Evolutionary conservation across 2,329 filamentous ascomycete genomes (phyloP).

Genomic region (Arthrobotrys sphaeroides): DNA sequence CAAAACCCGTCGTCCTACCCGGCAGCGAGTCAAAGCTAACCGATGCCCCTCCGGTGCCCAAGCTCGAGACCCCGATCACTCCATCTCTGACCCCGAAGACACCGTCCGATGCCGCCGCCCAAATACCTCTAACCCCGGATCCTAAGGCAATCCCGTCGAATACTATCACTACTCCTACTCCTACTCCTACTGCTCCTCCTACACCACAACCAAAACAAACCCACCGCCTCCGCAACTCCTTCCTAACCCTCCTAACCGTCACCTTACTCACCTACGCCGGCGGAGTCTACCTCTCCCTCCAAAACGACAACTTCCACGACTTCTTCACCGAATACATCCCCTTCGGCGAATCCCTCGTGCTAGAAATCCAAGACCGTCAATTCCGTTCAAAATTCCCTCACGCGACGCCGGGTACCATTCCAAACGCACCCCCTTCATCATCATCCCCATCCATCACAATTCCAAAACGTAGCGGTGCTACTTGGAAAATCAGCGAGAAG

Average conservation of each 20-base stretch:
- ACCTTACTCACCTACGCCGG: constrained; percentile 82
- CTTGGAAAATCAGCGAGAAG: constrained; percentile 56
- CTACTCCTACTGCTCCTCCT: constrained; percentile 62
- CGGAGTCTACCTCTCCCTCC: constrained; percentile 89
- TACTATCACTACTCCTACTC: constrained; percentile 61
- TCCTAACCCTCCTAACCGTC: constrained; percentile 79
- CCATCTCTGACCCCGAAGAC: constrained; percentile 58
- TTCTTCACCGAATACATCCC: constrained; percentile 98
- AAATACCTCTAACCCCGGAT: constrained; percentile 64
- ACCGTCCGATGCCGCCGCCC: constrained; percentile 64
- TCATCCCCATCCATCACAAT: constrained; percentile 57
- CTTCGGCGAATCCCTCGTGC: constrained; percentile 90
- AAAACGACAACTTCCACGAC: constrained; percentile 98
- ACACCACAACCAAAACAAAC: constrained; percentile 68
- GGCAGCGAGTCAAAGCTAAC: constrained; percentile 58
- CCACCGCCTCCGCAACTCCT: constrained; percentile 78
- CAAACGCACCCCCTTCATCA: constrained; percentile 64
- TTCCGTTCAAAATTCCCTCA: constrained; percentile 84
- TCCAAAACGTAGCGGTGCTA: constrained; percentile 56
- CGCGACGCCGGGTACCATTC: constrained; percentile 62
- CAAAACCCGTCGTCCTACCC: constrained; percentile 57
- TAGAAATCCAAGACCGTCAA: constrained; percentile 94
- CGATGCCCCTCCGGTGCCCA: constrained; percentile 57
- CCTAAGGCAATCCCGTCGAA: constrained; percentile 60
- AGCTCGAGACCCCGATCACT: constrained; percentile 55